Evolutionary conservation across 2,329 filamentous ascomycete species (phyloP), one percentile per base, ranked within the genome.

Genomic region (Xylariaceae sp.): DNA sequence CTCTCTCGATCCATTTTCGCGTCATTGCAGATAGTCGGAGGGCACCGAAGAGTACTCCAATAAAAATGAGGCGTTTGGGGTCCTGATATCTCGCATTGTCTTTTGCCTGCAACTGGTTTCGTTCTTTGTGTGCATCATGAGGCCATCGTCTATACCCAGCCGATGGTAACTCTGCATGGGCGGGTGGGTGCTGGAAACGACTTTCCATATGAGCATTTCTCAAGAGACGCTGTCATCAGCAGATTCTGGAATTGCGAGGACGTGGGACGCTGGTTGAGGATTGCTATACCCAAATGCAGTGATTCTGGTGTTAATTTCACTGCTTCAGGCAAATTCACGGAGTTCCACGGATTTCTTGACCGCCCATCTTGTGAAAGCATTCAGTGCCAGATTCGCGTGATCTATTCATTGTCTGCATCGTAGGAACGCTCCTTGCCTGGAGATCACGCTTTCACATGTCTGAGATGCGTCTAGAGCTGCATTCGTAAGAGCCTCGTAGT

Each of bases 81-180:
- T 86, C 88, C 87, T 88, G 88, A 90, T 90, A 89, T 89, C 87
- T 88, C 84, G 85, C 87, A 88, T 85, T 79, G 61, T 66, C 78
- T 70, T 73, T 73, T 73, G 74, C 67, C 65, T 67, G 69, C 73
- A 70, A 73, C 75, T 76, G 73, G 73, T 76, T 76, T 79, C 75
- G 74, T 78, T 78, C 77, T 77, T 72, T 69, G 68, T 61, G 62
- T 64, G 63, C 60, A 64, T 59, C 63, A 53, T 53, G 57, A 59
- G 56, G 61, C 51, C 61, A 53, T 65, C 76, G 77, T 78, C 73
- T 76, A 75, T 73, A 70, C 76, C 62, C 73, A 75, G 74, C 37
- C 77, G 63, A 52, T 66, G 66, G 66, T 66, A 70, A 63, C 66
- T 72, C 78, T 82, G 79, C 79, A 78, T 80, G 77, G 77, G 77